Evolutionary conservation across 371 early-diverging fungal genomes (phyloP).

Genomic region (Entomophthora muscae): DNA sequence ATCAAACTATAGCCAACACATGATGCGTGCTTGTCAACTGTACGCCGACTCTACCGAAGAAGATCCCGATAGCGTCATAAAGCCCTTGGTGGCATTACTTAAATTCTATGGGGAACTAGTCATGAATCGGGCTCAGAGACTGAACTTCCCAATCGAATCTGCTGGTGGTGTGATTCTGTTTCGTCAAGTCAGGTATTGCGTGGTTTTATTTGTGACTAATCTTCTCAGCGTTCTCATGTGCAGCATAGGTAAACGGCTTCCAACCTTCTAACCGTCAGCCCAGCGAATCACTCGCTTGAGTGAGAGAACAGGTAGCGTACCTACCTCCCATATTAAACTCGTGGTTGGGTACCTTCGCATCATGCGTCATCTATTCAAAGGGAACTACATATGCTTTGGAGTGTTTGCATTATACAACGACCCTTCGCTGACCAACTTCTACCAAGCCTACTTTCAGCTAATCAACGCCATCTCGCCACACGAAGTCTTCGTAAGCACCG

Average conservation of each 20-base stretch:
- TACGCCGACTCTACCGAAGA: constrained; percentile 44
- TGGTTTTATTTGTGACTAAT: constrained; percentile 20
- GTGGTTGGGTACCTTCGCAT: background rate
- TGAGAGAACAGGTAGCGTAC: constrained; percentile 9
- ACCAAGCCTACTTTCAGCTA: constrained; percentile 45
- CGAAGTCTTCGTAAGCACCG: constrained; percentile 44
- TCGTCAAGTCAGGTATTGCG: constrained; percentile 68
- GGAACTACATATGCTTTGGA: constrained; percentile 79
- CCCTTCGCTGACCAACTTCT: constrained; percentile 52
- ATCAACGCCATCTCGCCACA: constrained; percentile 46
- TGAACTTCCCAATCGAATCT: constrained; percentile 69
- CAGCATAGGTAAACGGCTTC: constrained; percentile 2
- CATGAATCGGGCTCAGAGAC: constrained; percentile 57
- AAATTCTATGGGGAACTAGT: constrained; percentile 64
- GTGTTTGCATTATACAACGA: constrained; percentile 84
- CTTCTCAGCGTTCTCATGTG: constrained; percentile 6
- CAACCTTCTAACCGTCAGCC: background rate
- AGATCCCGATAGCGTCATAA: constrained; percentile 32
- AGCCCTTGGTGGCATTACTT: background rate
- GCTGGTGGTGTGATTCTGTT: constrained; percentile 81
- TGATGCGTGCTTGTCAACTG: constrained; percentile 15
- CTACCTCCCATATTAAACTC: background rate
- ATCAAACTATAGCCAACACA: constrained; percentile 34
- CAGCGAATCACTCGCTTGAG: background rate
- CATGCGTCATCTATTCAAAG: constrained; percentile 39